A percentile compares a stretch with the other conserved stretches of the same genome.
Conservation (phyloP, 805 yeast species). For the Spathaspora sp. region DNA sequence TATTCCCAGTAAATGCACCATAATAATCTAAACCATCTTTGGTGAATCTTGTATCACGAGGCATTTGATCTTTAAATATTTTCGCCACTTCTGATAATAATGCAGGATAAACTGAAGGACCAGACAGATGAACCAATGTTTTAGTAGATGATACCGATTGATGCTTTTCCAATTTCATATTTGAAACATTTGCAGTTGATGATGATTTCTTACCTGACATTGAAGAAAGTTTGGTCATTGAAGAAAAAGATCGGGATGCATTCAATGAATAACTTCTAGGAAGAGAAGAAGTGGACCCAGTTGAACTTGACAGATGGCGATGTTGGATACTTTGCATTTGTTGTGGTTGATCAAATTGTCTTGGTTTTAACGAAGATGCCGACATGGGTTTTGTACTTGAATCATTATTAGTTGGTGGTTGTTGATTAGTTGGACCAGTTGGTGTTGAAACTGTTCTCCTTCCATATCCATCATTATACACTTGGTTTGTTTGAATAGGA, state of each 20-base stretch:
- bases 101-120: constrained; percentile 85
- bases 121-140: background rate
- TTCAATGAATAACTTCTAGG: constrained; percentile 35
- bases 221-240: constrained; percentile 38
- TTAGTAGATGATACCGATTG: background rate
- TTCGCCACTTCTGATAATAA: constrained; percentile 79
- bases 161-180: constrained; percentile 18
- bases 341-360: constrained; percentile 1
- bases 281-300: constrained; percentile 15
- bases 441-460: constrained; percentile 33
- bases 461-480: constrained; percentile 6
- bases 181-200: constrained; percentile 30
- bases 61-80: constrained; percentile 63
- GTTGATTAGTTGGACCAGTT: constrained; percentile 8
- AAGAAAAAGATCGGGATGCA: constrained; percentile 40
- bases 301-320: constrained; percentile 14
- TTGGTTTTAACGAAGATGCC: constrained; percentile 14
- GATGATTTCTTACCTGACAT: constrained; percentile 38
- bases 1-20: constrained; percentile 89
- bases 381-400: constrained; percentile 17
- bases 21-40: constrained; percentile 91
- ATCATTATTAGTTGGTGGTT: constrained; percentile 3
- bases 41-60: constrained; percentile 66
- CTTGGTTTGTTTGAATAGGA: constrained; percentile 15
- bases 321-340: constrained; percentile 5